A percentile compares a stretch with the other conserved stretches of the same genome.
Conservation (phyloP, 257 asterid genomes). For the Plantago elongata region DNA sequence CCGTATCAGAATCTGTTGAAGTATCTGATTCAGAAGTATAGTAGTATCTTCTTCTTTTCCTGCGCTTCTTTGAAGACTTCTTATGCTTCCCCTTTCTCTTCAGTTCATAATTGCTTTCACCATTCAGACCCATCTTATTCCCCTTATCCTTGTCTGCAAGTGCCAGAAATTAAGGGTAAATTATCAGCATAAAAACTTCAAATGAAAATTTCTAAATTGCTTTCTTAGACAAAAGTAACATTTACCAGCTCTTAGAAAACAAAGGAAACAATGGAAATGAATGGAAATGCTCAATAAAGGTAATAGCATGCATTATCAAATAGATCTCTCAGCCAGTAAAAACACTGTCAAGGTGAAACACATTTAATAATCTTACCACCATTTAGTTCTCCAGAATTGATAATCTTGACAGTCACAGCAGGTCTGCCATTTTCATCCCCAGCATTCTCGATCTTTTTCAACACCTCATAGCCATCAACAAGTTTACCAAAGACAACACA, state of each 20-base stretch:
- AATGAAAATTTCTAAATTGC: background rate
- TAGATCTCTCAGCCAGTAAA: background rate
- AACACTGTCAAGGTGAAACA: slow-evolving; percentile 4
- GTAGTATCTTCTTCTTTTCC: slow-evolving; percentile 71
- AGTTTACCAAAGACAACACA: slow-evolving; percentile 84
- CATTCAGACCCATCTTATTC: slow-evolving; percentile 42
- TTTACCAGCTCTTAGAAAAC: background rate
- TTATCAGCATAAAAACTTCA: background rate
- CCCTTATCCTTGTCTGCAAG: slow-evolving; percentile 46
- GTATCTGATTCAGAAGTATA: slow-evolving; percentile 77
- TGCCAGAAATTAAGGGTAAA: slow-evolving; percentile 14
- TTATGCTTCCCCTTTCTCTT: slow-evolving; percentile 72
- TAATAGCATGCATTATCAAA: background rate
- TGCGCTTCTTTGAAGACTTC: slow-evolving; percentile 63
- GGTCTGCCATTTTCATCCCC: slow-evolving; percentile 89
- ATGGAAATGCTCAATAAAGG: background rate
- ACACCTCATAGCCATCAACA: slow-evolving; percentile 69
- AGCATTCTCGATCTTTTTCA: slow-evolving; percentile 82
- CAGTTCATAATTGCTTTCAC: slow-evolving; percentile 38
- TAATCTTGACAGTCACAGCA: slow-evolving; percentile 82
- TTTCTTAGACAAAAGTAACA: background rate
- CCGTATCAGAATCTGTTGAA: slow-evolving; percentile 60
- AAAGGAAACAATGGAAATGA: background rate
- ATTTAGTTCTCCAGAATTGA: slow-evolving; percentile 76
- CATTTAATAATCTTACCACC: slow-evolving; percentile 48